A percentile compares a stretch with the other conserved stretches of the same genome.
Evolutionary conservation across 2,329 filamentous ascomycete genomes (phyloP).

Genomic region (Emergomyces orientalis): DNA sequence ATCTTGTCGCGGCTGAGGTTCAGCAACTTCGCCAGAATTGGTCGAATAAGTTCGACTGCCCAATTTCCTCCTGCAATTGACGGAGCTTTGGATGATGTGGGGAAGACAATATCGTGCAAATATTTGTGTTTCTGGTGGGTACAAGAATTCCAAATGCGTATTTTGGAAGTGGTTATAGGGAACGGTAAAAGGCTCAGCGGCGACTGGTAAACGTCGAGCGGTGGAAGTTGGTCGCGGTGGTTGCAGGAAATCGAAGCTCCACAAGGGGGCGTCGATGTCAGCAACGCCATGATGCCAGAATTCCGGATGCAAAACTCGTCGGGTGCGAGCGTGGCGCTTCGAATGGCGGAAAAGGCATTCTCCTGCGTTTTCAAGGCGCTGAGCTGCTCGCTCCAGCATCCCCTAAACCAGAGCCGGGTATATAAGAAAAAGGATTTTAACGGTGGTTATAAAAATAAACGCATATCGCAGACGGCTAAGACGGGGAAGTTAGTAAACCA

Average conservation of each 20-base stretch:
- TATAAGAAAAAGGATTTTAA: slow-evolving; percentile 18
- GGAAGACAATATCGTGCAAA: slow-evolving; percentile 11
- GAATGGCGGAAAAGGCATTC: slow-evolving; percentile 37
- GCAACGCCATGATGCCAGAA: slow-evolving; percentile 30
- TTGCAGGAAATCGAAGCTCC: slow-evolving; percentile 28
- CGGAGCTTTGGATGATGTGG: slow-evolving; percentile 3
- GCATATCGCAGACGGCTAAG: slow-evolving; percentile 10
- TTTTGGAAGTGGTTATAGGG: neutral
- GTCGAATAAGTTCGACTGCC: slow-evolving; percentile 16
- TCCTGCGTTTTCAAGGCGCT: slow-evolving; percentile 43
- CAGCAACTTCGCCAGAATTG: neutral
- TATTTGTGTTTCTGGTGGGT: slow-evolving; percentile 25
- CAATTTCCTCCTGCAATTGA: slow-evolving; percentile 13
- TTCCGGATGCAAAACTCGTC: slow-evolving; percentile 26
- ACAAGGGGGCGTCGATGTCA: slow-evolving; percentile 24
- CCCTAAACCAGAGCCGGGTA: slow-evolving; percentile 21
- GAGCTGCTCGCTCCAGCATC: slow-evolving; percentile 45
- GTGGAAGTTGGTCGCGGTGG: slow-evolving; percentile 10
- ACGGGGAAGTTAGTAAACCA: neutral
- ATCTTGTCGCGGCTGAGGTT: neutral
- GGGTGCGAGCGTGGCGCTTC: slow-evolving; percentile 30
- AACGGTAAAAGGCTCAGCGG: neutral
- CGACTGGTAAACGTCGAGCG: neutral
- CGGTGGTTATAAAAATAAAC: slow-evolving; percentile 21
- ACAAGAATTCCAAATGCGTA: slow-evolving; percentile 32